These are phyloP conservation scores for Penicillium lividum DNA, from an alignment of 495 filamentous ascomycete genomes.

Conservation along the genomic window DNA sequence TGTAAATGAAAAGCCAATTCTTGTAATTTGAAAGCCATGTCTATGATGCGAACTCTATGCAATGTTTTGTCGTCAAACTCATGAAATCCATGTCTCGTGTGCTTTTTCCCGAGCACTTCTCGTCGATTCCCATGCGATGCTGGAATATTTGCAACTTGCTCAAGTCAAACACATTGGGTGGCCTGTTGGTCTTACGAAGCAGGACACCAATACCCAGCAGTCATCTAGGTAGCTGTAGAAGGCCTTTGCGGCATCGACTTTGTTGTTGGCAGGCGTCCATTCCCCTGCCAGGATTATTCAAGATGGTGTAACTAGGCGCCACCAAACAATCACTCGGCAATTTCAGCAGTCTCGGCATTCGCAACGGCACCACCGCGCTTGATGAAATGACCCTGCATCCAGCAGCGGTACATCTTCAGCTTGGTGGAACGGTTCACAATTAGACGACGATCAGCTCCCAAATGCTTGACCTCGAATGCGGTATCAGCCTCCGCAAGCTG, in stretches of 20 bases:
- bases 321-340: background rate
- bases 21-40: background rate
- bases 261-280: background rate
- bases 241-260: background rate
- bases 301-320: background rate
- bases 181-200: background rate
- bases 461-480: slow-evolving; percentile 67
- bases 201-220: background rate
- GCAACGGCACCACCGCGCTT: slow-evolving; percentile 52
- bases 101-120: background rate
- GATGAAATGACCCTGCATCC: slow-evolving; percentile 88
- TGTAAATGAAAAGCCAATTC: background rate
- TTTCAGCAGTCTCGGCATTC: background rate
- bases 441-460: slow-evolving; percentile 82
- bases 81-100: slow-evolving; percentile 8
- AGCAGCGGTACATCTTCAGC: slow-evolving; percentile 96
- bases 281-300: slow-evolving; percentile 1
- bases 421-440: slow-evolving; percentile 87
- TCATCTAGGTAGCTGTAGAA: background rate
- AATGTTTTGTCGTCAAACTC: slow-evolving; percentile 3
- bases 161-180: background rate
- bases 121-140: too few species aligned
- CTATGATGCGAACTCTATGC: slow-evolving; percentile 3
- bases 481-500: slow-evolving; percentile 22
- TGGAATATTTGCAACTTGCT: too few species aligned